Conservation (phyloP, 257 asterid genomes). For the Rubia yunnanensis region DNA sequence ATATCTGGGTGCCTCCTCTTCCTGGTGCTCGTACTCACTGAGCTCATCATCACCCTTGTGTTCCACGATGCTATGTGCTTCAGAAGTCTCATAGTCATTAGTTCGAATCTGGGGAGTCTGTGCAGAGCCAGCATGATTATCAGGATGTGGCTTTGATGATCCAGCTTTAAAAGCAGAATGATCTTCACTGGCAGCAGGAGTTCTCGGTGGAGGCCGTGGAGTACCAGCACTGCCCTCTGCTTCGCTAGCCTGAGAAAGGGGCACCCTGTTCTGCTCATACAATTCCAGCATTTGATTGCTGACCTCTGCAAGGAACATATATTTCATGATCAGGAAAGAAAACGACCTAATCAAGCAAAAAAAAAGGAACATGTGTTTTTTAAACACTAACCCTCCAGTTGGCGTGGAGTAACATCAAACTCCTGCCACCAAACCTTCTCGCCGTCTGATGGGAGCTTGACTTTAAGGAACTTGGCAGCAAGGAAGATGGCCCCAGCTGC, state of each 20-base stretch:
- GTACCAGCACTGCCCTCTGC: slow-evolving; percentile 67
- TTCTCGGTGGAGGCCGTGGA: slow-evolving; percentile 45
- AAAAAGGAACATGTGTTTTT: not conserved
- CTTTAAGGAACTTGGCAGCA: slow-evolving; percentile 99
- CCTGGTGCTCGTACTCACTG: slow-evolving; percentile 26
- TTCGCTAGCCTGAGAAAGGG: slow-evolving; percentile 63
- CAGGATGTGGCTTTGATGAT: slow-evolving; percentile 29
- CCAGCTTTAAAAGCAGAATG: slow-evolving; percentile 36
- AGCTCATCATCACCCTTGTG: slow-evolving; percentile 30
- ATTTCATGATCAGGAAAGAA: not conserved
- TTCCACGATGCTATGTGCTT: slow-evolving; percentile 14
- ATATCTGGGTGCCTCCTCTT: slow-evolving; percentile 25
- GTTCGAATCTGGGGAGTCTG: slow-evolving; percentile 20
- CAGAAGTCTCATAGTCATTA: slow-evolving; percentile 23
- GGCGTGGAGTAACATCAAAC: slow-evolving; percentile 99
- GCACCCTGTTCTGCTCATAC: slow-evolving; percentile 66
- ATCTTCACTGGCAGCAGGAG: slow-evolving; percentile 39
- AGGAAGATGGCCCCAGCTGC: slow-evolving; percentile 99
- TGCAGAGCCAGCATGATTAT: slow-evolving; percentile 21
- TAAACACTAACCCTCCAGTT: slow-evolving; percentile 86
- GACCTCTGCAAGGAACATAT: slow-evolving; percentile 62
- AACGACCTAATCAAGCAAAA: not conserved
- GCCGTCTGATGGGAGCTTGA: slow-evolving; percentile 91
- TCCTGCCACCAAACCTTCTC: slow-evolving; percentile 99
- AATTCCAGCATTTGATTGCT: slow-evolving; percentile 93